Conservation (phyloP, 768 basidiomycete species). For the Pleurotus pulmonarius region DNA sequence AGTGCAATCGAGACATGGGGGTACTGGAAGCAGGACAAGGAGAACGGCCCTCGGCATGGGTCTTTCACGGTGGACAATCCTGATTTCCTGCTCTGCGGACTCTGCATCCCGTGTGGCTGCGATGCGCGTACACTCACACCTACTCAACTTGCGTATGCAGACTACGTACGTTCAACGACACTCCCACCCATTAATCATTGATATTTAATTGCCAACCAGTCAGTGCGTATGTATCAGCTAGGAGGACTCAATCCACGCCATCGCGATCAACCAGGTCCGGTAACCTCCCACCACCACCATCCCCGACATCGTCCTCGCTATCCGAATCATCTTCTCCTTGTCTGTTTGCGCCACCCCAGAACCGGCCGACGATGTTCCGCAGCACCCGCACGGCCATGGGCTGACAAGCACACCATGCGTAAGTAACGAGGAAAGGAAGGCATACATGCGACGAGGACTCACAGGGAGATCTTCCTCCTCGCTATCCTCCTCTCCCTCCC, state of each 20-base stretch:
- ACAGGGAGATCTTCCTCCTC: constrained; percentile 51
- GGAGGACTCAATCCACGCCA: constrained; percentile 15
- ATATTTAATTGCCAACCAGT: too few species aligned
- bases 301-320: not conserved
- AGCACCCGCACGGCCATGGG: constrained; percentile 57
- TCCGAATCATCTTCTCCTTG: constrained; percentile 37
- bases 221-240: too few species aligned
- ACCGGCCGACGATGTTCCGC: constrained; percentile 53
- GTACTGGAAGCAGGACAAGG: too few species aligned
- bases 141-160: too few species aligned
- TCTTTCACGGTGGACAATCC: too few species aligned
- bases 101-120: too few species aligned
- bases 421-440: not conserved
- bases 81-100: too few species aligned
- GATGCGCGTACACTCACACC: too few species aligned
- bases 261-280: constrained; percentile 12
- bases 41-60: too few species aligned
- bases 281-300: not conserved
- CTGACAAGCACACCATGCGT: constrained; percentile 25
- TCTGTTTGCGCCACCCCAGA: constrained; percentile 44
- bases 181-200: too few species aligned
- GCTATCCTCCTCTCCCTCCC: constrained; percentile 37
- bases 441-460: constrained; percentile 18
- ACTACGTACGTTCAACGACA: too few species aligned
- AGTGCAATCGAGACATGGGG: too few species aligned